Evolutionary conservation across 163 green algal species (phyloP).

Genomic region (Prototheca stagnorum): DNA sequence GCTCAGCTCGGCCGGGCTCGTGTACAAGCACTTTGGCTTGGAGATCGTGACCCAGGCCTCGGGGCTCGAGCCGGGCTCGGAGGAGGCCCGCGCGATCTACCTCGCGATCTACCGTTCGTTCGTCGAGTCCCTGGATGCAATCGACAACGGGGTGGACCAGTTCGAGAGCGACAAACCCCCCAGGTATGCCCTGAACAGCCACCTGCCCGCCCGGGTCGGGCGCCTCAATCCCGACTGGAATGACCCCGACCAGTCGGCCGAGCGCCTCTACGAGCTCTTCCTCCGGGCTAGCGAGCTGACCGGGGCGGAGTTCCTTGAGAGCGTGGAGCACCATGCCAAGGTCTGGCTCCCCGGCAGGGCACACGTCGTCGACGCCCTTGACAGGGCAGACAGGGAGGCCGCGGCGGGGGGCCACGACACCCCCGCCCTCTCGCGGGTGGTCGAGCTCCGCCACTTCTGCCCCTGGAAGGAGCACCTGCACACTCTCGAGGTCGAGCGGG

Average conservation of each 20-base stretch:
- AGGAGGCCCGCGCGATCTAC: constrained; percentile 59
- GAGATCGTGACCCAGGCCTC: constrained; percentile 37
- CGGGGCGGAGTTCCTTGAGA: constrained; percentile 66
- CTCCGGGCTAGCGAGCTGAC: constrained; percentile 63
- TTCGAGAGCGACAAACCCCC: constrained; percentile 51
- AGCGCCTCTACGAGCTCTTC: constrained; percentile 39
- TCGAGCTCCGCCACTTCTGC: constrained; percentile 28
- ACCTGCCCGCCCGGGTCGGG: constrained; percentile 60
- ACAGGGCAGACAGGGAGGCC: constrained; percentile 50
- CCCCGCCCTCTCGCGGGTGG: constrained; percentile 13
- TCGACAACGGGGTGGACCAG: constrained; percentile 87
- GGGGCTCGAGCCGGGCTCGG: constrained; percentile 25
- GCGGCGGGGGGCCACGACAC: neutral
- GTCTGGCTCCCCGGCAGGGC: constrained; percentile 66
- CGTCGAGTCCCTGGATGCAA: constrained; percentile 81
- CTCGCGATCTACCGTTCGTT: constrained; percentile 87
- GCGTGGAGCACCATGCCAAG: constrained; percentile 34
- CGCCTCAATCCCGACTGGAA: constrained; percentile 84
- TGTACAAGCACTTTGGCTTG: constrained; percentile 74
- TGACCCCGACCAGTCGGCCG: constrained; percentile 28
- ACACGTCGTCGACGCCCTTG: constrained; percentile 51
- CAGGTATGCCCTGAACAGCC: constrained; percentile 72
- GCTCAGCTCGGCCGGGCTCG: constrained; percentile 53
- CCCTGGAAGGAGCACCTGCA: constrained; percentile 91
- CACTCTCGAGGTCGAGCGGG: constrained; percentile 72